Conservation (phyloP, 148 eudicot species). For the Cornus suecica region DNA sequence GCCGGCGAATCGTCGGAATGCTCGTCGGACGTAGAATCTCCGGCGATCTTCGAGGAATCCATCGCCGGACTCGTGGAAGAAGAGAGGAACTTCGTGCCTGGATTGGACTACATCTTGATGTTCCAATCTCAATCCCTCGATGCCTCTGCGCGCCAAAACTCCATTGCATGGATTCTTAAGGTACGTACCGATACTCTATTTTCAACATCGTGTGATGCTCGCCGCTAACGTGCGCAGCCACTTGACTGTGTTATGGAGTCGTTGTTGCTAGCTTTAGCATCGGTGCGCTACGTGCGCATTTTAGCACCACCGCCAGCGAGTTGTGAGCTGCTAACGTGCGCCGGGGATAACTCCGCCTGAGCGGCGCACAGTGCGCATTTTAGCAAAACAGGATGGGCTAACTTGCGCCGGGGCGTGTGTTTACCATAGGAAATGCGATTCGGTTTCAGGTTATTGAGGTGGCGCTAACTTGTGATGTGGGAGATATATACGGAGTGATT, state of each 20-base stretch:
- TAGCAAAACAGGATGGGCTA: not conserved
- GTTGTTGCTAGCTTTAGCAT: too few relatives aligned
- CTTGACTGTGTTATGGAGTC: too few relatives aligned
- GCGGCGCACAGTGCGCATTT: not conserved
- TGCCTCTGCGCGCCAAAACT: slow-evolving; percentile 56
- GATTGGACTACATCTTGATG: slow-evolving; percentile 21
- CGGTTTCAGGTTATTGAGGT: not conserved
- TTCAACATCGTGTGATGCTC: not conserved
- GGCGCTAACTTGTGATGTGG: not conserved
- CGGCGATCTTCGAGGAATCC: slow-evolving; percentile 45
- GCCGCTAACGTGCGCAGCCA: slow-evolving; percentile 3
- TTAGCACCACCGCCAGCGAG: not conserved
- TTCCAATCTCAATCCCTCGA: slow-evolving; percentile 34
- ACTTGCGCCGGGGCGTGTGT: not conserved
- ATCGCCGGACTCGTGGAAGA: slow-evolving; percentile 63
- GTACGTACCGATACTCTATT: slow-evolving; percentile 28
- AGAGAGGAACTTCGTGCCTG: slow-evolving; percentile 45
- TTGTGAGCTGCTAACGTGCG: not conserved
- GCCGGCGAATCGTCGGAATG: slow-evolving; percentile 37
- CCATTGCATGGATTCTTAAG: slow-evolving; percentile 88
- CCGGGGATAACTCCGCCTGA: not conserved
- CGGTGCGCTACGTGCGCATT: too few relatives aligned
- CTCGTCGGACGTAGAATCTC: slow-evolving; percentile 46
- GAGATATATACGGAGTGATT: not conserved
- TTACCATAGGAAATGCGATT: too few relatives aligned